Base-by-base conservation (phyloP, 768 basidiomycete species). In the Sarcomyxa edulis region DNA sequence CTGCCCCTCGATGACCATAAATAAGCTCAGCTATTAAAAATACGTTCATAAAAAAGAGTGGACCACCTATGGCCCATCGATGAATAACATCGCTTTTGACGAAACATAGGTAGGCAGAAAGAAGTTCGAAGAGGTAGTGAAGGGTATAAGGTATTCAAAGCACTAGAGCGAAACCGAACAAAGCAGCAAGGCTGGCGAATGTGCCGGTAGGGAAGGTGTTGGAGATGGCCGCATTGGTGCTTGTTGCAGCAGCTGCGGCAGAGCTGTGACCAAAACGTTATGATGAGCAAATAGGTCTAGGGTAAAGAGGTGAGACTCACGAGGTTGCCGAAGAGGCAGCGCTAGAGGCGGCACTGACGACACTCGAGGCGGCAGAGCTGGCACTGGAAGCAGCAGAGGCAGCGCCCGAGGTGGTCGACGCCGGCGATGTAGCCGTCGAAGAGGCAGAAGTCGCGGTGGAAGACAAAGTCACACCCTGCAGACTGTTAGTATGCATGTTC, bases 401-500 rank as follows among this genome's bases (percentile, higher is more conserved):
- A 14, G 46, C 23, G 10, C 49, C 23, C 15, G 53, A 27, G 19
- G 48, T 20, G 21, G 47, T 34, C n/a, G 49, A 29, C n/a, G 45
- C 26, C 8, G 42, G 8, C 5, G 48, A n/a, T 18, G 25, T 15
- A 4, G 44, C 25, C 2, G 49, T 16, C 37, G 35, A 22, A 24
- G 49, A 29, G 12, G 50, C 47, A 6, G 55, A 38, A 33, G 54
- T 45, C 12, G 64, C 42, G 15, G 58, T 45, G 18, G 59, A 49
- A 14, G 55, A 68, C 45, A 81, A 57, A 5, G 72, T 76, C 5
- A 81, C 73, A 41, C 76, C 76, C 78, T 81, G 45, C 11, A 45
- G 37, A 31, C 7, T 5, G 19, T n/a, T 7, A 34, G 19, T 37
- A 9, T 18, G 24, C 8, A 25, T 29, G 9, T n/a, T n/a, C 15